Evolutionary conservation across 345 rosid genomes (phyloP), one percentile per base, ranked within the genome.

Genomic region (Aquilaria malaccensis): DNA sequence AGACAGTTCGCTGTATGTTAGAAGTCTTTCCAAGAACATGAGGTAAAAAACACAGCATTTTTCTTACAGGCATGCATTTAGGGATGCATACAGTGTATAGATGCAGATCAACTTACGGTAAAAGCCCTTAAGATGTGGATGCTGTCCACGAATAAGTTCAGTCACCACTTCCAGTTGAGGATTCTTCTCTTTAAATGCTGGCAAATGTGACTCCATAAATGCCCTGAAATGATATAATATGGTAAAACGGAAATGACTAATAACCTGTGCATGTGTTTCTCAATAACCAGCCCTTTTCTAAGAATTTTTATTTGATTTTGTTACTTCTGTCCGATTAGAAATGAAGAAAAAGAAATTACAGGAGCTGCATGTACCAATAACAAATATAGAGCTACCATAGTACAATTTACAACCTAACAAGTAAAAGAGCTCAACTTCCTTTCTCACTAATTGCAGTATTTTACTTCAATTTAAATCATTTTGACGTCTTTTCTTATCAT

Each of bases 61-160:
- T 53, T 7, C 43, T n/a, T 22, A 13, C 31, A 47, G 9, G 13
- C 29, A 14, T 48, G 31, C 11, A 48, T 15, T 50, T 49, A 33
- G 43, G 5, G 22, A 14, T 32, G 13, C 13, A 30, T 45, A 7
- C n/a, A 4, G 48, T 10, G 10, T 10, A 45, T 13, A 15, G 14
- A 37, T 14, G 1, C n/a, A 33, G 33, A 43, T 12, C n/a, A 9
- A 31, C 84, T 74, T 80, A 93, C 96, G 81, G 79, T 86, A 93
- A 13, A 84, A 74, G 58, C 72, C 99, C 81, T 87, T 93, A 75
- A 93, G 68, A 59, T 57, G 77, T 47, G 96, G 97, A 83, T 84
- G 97, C 55, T 89, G 96, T 50, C 97, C 96, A 2, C 92, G 83
- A 29, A 79, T 73, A 37, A 81, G 87, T 72, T 93, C 97, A 1